Base-by-base conservation (phyloP, 129 eudicot species). In the Escallonia herrerae region DNA sequence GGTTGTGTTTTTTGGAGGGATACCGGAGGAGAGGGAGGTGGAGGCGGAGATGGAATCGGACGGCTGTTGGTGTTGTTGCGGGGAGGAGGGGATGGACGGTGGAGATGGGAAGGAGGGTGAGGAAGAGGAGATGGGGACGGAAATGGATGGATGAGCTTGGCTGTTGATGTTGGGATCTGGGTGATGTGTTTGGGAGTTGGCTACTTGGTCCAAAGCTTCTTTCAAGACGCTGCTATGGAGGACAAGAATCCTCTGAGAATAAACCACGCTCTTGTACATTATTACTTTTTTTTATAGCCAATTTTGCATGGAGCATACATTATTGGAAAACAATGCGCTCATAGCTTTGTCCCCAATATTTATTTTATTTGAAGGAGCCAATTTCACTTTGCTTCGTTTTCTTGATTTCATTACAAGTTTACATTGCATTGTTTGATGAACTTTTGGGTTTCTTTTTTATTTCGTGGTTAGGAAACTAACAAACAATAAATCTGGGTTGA, bases 101-200 rank as follows among this genome's bases (percentile, higher is more conserved):
- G 77, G 8, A 15, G 60, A 5, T 11, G 77, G 45, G 9, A 73
- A 67, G 9, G 80, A 56, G 7, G 74, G 74, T 59, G 80, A 65
- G 44, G 78, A 66, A 11, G 81, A 61, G 75, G 70, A 40, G 56
- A 60, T 66, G 80, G 94, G 80, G 76, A 51, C 59, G 64, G 89
- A 76, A 67, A 65, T 69, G 72, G 90, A 82, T 62, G 90, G 84
- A 7, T 90, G 58, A 50, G 81, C 9, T 91, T 94, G 97, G 97
- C 97, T 1, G 83, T 91, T 60, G 97, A 91, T 71, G 94, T 91
- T 3, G 97, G 97, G 56, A 76, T 91, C 15, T 91, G 95, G 97
- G 94, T 84, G 7, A 46, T 82, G 76, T 87, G 95, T 81, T 69
- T 91, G 62, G 97, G 97, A 2, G 88, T 91, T 10, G 97, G 97